These are phyloP conservation scores for Elsinoe australis DNA, from an alignment of 2,329 filamentous ascomycete genomes.

Conservation along the genomic window DNA sequence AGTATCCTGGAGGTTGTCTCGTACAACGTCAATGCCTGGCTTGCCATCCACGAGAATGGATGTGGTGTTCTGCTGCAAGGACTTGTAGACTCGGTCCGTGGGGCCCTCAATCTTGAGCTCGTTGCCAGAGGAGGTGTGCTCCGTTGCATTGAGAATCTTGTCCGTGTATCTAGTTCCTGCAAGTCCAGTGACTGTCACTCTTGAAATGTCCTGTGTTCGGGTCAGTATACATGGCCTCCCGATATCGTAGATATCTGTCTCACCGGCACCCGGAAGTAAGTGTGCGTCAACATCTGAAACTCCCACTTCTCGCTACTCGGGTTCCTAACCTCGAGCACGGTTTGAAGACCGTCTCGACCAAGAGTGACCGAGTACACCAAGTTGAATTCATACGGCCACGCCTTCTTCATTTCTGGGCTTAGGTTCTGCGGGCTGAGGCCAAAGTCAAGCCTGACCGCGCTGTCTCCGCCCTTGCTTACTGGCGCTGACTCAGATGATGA, in stretches of 20 bases:
- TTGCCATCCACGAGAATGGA: conserved; percentile 57
- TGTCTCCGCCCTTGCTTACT: conserved; percentile 43
- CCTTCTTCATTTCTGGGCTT: conserved; percentile 56
- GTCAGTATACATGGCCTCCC: background rate
- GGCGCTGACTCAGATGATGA: conserved; percentile 56
- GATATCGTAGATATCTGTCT: conserved; percentile 24
- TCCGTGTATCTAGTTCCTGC: conserved; percentile 70
- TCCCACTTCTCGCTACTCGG: conserved; percentile 76
- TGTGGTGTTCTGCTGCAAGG: conserved; percentile 54
- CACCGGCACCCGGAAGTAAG: conserved; percentile 77
- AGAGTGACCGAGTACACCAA: conserved; percentile 91
- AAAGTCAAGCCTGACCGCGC: conserved; percentile 89
- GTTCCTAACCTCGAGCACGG: conserved; percentile 80
- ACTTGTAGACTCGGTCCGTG: conserved; percentile 79
- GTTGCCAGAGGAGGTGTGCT: conserved; percentile 57
- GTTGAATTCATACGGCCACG: conserved; percentile 82
- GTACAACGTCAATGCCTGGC: conserved; percentile 62
- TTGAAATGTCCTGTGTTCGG: conserved; percentile 62
- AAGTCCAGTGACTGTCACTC: conserved; percentile 66
- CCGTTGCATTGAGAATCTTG: conserved; percentile 63
- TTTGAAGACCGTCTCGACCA: conserved; percentile 64
- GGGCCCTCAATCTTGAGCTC: conserved; percentile 65
- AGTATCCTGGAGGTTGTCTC: conserved; percentile 78
- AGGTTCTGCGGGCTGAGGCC: conserved; percentile 71
- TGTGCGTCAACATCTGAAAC: conserved; percentile 86